These are phyloP conservation scores for Parsonsia alboflavescens DNA, from an alignment of 257 asterid genomes.

Conservation along the genomic window DNA sequence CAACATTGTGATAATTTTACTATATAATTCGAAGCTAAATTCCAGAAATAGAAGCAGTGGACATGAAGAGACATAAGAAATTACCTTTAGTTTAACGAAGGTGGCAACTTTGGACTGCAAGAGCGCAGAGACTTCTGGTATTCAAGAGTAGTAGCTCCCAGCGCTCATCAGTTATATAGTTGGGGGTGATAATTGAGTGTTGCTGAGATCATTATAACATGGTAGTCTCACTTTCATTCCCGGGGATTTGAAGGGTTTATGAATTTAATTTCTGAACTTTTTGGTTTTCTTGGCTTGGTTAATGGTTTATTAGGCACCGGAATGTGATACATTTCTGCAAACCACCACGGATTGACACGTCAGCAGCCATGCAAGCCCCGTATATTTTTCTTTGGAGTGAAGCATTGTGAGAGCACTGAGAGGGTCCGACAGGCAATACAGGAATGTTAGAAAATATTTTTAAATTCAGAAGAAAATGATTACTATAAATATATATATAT, in stretches of 20 bases:
- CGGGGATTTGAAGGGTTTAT: not conserved
- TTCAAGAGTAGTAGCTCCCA: not conserved
- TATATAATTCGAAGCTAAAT: no score
- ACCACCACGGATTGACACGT: slow-evolving; percentile 17
- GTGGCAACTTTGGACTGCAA: no score
- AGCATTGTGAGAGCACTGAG: not conserved
- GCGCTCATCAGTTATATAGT: no score
- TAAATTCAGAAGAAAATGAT: no score
- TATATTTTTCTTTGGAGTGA: not conserved
- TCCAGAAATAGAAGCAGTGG: no score
- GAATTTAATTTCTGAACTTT: not conserved
- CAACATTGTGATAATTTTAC: no score
- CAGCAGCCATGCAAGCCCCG: not conserved
- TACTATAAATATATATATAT: no score
- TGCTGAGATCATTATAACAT: slow-evolving; percentile 10
- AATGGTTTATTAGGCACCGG: not conserved
- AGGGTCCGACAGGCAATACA: no score
- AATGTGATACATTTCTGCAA: not conserved
- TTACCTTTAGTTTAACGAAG: no score
- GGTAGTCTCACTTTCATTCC: not conserved
- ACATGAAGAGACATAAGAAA: no score
- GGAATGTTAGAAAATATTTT: no score
- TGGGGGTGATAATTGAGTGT: not conserved
- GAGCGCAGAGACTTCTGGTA: no score
- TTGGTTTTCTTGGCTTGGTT: not conserved